Conservation (phyloP, 2,329 filamentous ascomycete genomes). For the Apiospora hydei region DNA sequence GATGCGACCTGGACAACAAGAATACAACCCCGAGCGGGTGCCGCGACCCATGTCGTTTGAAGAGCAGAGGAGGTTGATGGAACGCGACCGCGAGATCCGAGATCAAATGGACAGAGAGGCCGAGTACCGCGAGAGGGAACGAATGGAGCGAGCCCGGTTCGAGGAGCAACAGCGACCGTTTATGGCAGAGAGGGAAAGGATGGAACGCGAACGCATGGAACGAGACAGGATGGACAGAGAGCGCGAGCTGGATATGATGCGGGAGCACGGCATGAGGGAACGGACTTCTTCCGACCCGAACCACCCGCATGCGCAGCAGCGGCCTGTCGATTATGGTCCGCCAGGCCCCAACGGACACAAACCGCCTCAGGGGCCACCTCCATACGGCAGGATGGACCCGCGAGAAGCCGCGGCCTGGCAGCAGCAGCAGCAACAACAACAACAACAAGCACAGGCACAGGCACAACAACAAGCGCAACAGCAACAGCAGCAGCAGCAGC, state of each 20-base stretch:
- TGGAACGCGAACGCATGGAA: constrained; percentile 55
- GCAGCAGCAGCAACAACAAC: not conserved
- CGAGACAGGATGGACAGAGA: constrained; percentile 30
- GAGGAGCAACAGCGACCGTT: constrained; percentile 41
- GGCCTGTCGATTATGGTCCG: constrained; percentile 54
- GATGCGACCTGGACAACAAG: constrained; percentile 47
- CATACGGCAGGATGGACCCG: constrained; percentile 48
- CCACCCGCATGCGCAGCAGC: constrained; percentile 52
- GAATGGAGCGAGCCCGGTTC: constrained; percentile 46
- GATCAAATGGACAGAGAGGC: constrained; percentile 48
- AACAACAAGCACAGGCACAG: not conserved
- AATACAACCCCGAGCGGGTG: constrained; percentile 62
- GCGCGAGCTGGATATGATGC: constrained; percentile 43
- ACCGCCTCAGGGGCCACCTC: constrained; percentile 45
- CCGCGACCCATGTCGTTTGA: constrained; percentile 57
- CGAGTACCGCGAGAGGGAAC: constrained; percentile 55
- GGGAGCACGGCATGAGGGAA: constrained; percentile 47
- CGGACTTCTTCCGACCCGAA: constrained; percentile 59
- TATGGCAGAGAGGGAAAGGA: constrained; percentile 44
- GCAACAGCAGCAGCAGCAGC: constrained; percentile 4
- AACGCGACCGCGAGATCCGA: constrained; percentile 52
- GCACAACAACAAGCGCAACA: not conserved
- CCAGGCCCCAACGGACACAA: constrained; percentile 37
- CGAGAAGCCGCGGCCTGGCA: constrained; percentile 45
- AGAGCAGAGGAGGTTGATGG: constrained; percentile 58